phyloP scores from a whole-genome alignment of 2,329 filamentous ascomycete genomes.

The Verticillium nonalfalfae region DNA sequence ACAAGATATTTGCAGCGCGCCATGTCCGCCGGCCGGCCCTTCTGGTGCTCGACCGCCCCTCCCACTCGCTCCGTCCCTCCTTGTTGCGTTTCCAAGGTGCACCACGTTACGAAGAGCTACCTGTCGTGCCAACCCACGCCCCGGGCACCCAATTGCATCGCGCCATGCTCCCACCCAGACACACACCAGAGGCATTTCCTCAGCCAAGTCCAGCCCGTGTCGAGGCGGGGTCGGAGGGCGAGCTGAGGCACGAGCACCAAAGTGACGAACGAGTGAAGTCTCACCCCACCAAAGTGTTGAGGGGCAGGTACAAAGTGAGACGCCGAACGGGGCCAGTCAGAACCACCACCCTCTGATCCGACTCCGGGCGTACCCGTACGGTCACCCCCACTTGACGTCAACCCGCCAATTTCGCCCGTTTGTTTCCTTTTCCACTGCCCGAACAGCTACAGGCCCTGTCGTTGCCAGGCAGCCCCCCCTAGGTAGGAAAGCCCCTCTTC shows the following conservation, averaged over 20 bases:
- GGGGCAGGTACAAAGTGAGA: constrained; percentile 1
- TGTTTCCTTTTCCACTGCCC: neutral
- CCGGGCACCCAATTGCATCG: neutral
- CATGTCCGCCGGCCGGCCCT: neutral
- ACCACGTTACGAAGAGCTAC: neutral
- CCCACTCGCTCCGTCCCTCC: no score
- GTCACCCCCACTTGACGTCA: neutral
- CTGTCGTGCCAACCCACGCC: neutral
- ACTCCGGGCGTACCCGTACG: constrained; percentile 1
- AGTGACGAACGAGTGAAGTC: neutral
- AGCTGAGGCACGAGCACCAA: neutral
- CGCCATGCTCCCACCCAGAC: neutral
- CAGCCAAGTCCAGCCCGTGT: neutral
- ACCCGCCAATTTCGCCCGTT: neutral
- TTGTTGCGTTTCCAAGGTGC: neutral
- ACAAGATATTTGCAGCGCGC: neutral
- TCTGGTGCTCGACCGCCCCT: neutral
- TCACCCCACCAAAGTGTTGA: neutral
- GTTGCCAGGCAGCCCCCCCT: neutral
- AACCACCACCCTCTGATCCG: neutral
- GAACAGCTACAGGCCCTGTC: neutral
- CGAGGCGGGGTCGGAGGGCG: neutral
- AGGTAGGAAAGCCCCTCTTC: neutral
- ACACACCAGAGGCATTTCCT: neutral
- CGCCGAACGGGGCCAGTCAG: neutral